phyloP scores from a whole-genome alignment of 495 filamentous ascomycete species.

The Aspergillus ellipticus region DNA sequence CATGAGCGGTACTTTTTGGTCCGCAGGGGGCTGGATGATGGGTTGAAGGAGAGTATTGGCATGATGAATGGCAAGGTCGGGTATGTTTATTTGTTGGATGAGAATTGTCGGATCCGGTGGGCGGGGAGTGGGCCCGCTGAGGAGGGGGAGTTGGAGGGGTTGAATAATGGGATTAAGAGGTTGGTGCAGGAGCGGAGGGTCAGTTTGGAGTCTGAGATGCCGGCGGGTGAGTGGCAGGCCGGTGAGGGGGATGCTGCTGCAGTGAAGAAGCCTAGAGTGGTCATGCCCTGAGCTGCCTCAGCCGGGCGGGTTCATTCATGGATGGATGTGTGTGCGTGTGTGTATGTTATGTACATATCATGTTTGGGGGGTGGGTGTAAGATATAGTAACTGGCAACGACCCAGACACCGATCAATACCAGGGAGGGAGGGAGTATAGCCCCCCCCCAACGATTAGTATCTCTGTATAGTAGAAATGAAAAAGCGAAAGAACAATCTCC shows the following conservation, averaged over 20 bases:
- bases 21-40: conserved; percentile 66
- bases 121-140: conserved; percentile 80
- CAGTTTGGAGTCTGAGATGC: conserved; percentile 22
- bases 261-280: conserved; percentile 20
- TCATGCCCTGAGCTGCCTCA: conserved; percentile 12
- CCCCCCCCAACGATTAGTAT: neutral
- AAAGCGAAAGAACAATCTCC: conserved; percentile 2
- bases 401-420: neutral
- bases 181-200: conserved; percentile 58
- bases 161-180: conserved; percentile 65
- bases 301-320: conserved; percentile 5
- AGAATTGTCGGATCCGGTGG: conserved; percentile 87
- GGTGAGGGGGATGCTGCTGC: neutral
- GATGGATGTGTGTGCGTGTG: conserved; percentile 15
- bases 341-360: conserved; percentile 25
- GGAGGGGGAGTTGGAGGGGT: conserved; percentile 61
- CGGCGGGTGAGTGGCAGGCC: conserved; percentile 16
- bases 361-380: neutral
- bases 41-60: conserved; percentile 73
- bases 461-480: conserved; percentile 13
- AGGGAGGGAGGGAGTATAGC: no score
- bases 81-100: conserved; percentile 90
- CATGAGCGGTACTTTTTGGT: conserved; percentile 81
- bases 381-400: neutral
- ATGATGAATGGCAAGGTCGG: conserved; percentile 85